Evolutionary conservation across 78 protist genomes (phyloP).

Genomic region (Tieghemostelium lacteum): DNA sequence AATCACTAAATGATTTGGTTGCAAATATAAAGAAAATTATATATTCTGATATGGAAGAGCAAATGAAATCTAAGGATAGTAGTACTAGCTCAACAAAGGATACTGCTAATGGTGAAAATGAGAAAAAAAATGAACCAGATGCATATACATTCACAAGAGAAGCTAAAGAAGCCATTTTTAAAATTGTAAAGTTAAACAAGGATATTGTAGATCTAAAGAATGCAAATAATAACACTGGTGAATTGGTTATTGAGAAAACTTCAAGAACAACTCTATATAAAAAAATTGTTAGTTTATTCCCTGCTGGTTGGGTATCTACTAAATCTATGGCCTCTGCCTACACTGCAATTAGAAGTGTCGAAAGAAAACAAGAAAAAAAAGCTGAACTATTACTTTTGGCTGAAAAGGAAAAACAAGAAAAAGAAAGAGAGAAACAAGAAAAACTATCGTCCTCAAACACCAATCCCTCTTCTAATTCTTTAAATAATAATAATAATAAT

Average conservation of each 20-base stretch:
- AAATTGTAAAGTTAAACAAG: constrained; percentile 25
- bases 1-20: constrained; percentile 1
- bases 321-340: constrained; percentile 35
- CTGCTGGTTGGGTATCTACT: background rate
- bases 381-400: constrained; percentile 11
- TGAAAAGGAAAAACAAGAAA: constrained; percentile 15
- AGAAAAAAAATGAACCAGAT: background rate
- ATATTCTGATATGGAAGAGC: constrained; percentile 10
- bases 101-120: background rate
- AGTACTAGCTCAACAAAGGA: background rate
- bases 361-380: constrained; percentile 16
- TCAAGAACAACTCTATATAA: constrained; percentile 28
- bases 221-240: background rate
- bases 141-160: background rate
- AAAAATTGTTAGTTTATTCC: constrained; percentile 28
- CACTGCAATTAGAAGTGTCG: constrained; percentile 5
- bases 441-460: too few species aligned
- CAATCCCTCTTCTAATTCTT: too few species aligned
- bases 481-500: too few species aligned
- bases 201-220: constrained; percentile 53
- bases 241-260: constrained; percentile 26
- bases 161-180: background rate
- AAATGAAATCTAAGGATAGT: background rate
- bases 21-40: background rate
- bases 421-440: background rate